phyloP scores from a whole-genome alignment of 352 stramenopile genomes.

The Phytopythium kandeliae region DNA sequence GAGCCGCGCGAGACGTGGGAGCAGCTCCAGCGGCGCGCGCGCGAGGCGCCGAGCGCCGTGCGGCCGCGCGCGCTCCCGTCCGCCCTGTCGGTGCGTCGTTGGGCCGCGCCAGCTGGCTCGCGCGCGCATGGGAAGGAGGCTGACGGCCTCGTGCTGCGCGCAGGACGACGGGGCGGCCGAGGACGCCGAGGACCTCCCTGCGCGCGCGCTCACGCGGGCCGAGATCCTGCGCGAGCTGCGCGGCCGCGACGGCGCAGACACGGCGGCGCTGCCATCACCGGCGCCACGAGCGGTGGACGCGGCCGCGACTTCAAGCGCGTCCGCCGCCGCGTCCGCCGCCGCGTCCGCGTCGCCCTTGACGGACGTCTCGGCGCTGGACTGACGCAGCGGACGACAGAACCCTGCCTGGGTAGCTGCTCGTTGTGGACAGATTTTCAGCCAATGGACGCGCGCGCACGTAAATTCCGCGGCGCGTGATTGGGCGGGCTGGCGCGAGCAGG shows the following conservation, averaged over 20 bases:
- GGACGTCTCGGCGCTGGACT: conserved; percentile 35
- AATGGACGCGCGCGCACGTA: not conserved
- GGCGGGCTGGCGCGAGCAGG: not conserved
- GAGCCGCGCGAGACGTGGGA: conserved; percentile 58
- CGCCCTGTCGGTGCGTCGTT: conserved; percentile 19
- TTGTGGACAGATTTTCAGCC: conserved; percentile 2
- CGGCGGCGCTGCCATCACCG: not conserved
- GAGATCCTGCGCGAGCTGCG: conserved; percentile 50
- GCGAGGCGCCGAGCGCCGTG: conserved; percentile 34
- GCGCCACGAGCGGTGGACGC: not conserved
- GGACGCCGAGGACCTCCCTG: conserved; percentile 12
- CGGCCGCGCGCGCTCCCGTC: conserved; percentile 48
- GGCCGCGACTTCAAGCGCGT: not conserved
- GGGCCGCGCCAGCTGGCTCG: no score
- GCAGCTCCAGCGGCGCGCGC: conserved; percentile 51
- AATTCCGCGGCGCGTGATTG: no score
- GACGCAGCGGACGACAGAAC: no score
- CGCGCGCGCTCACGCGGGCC: conserved; percentile 39
- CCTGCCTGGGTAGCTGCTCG: no score
- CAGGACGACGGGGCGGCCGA: not conserved
- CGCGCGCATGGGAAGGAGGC: no score
- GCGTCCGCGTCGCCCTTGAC: conserved; percentile 21
- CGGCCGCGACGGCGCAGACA: not conserved
- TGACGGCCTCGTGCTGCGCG: not conserved
- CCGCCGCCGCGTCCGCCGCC: no score